Conservation (phyloP, 202 grass and related monocot species). For the Bolboschoenoplectus hybrid region DNA sequence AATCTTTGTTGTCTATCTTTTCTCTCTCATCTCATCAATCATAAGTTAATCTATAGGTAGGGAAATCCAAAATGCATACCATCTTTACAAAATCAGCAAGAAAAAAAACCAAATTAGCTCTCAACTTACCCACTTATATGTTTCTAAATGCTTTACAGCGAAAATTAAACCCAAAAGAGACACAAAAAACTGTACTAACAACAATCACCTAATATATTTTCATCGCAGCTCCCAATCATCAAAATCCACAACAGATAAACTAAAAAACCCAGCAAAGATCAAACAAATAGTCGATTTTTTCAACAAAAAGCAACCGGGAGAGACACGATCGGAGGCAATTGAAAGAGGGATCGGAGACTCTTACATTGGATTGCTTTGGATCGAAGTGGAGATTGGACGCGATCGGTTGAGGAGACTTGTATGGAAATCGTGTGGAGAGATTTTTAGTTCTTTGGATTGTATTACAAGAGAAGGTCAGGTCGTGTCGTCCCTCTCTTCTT, state of each 20-base stretch:
- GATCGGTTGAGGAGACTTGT: slow-evolving; percentile 28
- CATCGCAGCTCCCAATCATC: background rate
- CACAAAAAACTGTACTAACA: background rate
- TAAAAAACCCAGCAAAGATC: slow-evolving; percentile 40
- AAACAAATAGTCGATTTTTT: background rate
- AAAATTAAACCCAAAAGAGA: background rate
- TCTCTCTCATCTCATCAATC: slow-evolving; percentile 29
- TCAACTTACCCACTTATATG: background rate
- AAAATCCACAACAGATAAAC: background rate
- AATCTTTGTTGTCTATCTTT: background rate
- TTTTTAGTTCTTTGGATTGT: slow-evolving; percentile 28
- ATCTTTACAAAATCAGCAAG: slow-evolving; percentile 30
- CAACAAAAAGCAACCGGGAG: background rate
- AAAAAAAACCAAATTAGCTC: slow-evolving; percentile 16
- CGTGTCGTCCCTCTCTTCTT: slow-evolving; percentile 39
- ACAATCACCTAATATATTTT: slow-evolving; percentile 13
- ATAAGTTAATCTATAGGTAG: slow-evolving; percentile 38
- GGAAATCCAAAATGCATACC: background rate
- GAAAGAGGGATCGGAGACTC: slow-evolving; percentile 30
- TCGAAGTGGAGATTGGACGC: slow-evolving; percentile 12
- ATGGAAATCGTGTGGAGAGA: slow-evolving; percentile 51
- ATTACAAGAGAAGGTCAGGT: background rate
- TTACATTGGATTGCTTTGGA: slow-evolving; percentile 48
- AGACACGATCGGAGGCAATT: background rate
- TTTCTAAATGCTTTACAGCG: no score